phyloP scores from a whole-genome alignment of 192 early-diverging fungal species.

The Coemansia pectinata region DNA sequence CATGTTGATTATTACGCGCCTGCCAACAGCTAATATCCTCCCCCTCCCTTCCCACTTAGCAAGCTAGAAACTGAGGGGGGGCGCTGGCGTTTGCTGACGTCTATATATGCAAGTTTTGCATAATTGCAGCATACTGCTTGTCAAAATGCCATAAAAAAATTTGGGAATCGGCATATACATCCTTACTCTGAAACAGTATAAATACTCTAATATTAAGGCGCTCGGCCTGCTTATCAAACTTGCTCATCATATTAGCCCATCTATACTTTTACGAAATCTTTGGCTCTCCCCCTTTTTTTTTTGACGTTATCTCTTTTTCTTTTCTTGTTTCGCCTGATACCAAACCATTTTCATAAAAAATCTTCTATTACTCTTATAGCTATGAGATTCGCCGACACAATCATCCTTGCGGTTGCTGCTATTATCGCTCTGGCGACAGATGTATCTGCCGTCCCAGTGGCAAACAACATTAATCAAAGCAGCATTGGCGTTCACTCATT shows the following conservation, averaged over 20 bases:
- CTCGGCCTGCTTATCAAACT: neutral
- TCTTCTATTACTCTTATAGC: neutral
- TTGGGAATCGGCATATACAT: neutral
- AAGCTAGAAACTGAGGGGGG: neutral
- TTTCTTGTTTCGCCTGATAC: neutral
- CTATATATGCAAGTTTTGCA: slow-evolving; percentile 2
- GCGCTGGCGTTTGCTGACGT: neutral
- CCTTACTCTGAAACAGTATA: neutral
- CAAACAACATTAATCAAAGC: neutral
- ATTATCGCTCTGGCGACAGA: slow-evolving; percentile 13
- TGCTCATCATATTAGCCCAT: neutral
- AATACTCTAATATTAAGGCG: neutral
- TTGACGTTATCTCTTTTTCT: neutral
- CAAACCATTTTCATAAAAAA: neutral
- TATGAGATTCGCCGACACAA: slow-evolving; percentile 34
- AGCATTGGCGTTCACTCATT: slow-evolving; percentile 16
- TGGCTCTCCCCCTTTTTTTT: neutral
- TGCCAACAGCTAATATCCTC: neutral
- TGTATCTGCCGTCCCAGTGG: slow-evolving; percentile 23
- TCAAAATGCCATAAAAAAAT: neutral
- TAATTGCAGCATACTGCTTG: slow-evolving; percentile 11
- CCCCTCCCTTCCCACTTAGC: neutral
- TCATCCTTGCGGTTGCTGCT: slow-evolving; percentile 22
- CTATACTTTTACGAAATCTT: neutral
- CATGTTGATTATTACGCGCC: neutral